Conservation (phyloP, 306 rosid species). For the Rubus idaeus region DNA sequence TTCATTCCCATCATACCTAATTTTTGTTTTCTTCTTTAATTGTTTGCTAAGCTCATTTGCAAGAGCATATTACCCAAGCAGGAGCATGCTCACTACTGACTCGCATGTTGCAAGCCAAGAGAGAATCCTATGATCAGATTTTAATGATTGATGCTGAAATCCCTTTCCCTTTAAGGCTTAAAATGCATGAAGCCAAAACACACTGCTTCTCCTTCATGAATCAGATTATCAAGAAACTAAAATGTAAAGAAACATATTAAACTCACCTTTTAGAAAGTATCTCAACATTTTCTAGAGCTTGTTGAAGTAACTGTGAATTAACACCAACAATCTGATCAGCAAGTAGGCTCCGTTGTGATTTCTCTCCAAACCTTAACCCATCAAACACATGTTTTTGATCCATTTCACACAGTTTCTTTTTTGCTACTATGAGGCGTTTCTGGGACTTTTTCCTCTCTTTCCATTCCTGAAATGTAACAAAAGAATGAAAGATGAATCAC, state of each 20-base stretch:
- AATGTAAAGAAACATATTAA: constrained; percentile 20
- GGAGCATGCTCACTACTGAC: not conserved
- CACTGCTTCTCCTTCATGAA: constrained; percentile 4
- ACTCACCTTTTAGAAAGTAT: constrained; percentile 56
- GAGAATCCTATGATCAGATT: constrained; percentile 2
- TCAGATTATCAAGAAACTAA: constrained; percentile 15
- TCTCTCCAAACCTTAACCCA: constrained; percentile 80
- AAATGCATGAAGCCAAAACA: not conserved
- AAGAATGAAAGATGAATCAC: constrained; percentile 17
- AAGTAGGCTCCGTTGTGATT: constrained; percentile 72
- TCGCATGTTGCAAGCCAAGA: not conserved
- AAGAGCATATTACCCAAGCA: not conserved
- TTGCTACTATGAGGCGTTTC: constrained; percentile 78
- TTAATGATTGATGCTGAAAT: not conserved
- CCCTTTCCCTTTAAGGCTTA: not conserved
- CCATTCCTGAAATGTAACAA: constrained; percentile 73
- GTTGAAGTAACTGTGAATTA: constrained; percentile 66
- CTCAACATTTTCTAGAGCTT: constrained; percentile 55
- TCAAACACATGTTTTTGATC: constrained; percentile 79
- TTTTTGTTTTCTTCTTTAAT: not conserved
- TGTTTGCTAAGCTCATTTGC: not conserved
- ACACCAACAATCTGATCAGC: constrained; percentile 75
- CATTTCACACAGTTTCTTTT: constrained; percentile 82
- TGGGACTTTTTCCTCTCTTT: constrained; percentile 81
- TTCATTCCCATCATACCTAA: not conserved